Evolutionary conservation across 2,329 filamentous ascomycete species (phyloP).

Genomic region (Colletotrichum sojae): DNA sequence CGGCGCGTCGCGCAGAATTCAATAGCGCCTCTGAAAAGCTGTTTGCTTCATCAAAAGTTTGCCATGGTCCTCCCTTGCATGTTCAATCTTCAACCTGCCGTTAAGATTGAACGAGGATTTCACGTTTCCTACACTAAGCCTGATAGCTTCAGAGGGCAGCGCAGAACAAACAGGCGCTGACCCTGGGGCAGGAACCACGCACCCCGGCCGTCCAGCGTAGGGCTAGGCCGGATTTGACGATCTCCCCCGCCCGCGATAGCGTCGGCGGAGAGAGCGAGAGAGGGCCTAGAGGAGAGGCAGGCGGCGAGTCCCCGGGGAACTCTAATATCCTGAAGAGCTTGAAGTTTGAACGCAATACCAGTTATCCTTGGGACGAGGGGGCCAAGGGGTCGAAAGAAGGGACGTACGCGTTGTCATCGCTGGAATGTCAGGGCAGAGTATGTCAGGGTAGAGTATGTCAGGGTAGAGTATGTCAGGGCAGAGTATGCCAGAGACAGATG

Average conservation of each 20-base stretch:
- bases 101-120: neutral
- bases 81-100: neutral
- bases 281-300: neutral
- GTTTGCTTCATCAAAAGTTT: constrained; percentile 1
- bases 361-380: neutral
- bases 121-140: neutral
- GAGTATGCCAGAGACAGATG: neutral
- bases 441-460: too few species aligned
- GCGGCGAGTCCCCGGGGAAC: too few species aligned
- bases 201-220: constrained; percentile 8
- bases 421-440: constrained; percentile 18
- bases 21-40: neutral
- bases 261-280: neutral
- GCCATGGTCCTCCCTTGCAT: constrained; percentile 22
- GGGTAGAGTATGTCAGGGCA: constrained; percentile 17
- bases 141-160: too few species aligned
- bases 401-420: constrained; percentile 13
- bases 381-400: neutral
- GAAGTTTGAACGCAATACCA: too few species aligned
- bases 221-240: constrained; percentile 32
- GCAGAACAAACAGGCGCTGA: constrained; percentile 9
- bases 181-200: neutral
- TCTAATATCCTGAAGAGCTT: too few species aligned
- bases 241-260: constrained; percentile 28
- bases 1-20: constrained; percentile 20